phyloP scores from a whole-genome alignment of 2,329 filamentous ascomycete species.

The Monilinia fructicola region DNA sequence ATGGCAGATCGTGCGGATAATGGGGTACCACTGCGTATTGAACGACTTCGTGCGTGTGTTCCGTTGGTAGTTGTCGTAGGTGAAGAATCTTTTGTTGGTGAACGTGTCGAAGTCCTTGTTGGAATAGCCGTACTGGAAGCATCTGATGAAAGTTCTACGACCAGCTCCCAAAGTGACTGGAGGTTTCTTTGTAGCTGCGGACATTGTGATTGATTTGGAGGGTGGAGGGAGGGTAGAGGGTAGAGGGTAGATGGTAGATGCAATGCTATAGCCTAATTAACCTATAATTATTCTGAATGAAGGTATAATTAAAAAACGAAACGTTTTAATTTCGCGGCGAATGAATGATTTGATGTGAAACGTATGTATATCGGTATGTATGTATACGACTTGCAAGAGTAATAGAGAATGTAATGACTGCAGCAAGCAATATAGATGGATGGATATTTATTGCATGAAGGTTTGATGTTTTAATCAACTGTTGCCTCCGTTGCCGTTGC shows the following conservation, averaged over 20 bases:
- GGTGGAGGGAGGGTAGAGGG: background rate
- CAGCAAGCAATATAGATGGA: background rate
- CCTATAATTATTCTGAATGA: too few relatives aligned
- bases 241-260: too few relatives aligned
- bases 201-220: conserved; percentile 40
- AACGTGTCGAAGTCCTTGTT: conserved; percentile 32
- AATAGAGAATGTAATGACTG: background rate
- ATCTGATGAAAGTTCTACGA: conserved; percentile 38
- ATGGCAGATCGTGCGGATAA: conserved; percentile 73
- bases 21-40: conserved; percentile 62
- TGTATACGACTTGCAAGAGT: background rate
- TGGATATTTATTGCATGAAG: conserved; percentile 8
- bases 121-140: conserved; percentile 25
- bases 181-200: conserved; percentile 47
- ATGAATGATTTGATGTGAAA: conserved; percentile 10
- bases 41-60: conserved; percentile 58
- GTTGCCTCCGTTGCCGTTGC: background rate
- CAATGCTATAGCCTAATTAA: too few relatives aligned
- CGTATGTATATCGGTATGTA: background rate
- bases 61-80: conserved; percentile 35
- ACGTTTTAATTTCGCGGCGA: background rate
- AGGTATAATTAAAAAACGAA: background rate
- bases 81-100: conserved; percentile 35
- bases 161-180: conserved; percentile 30
- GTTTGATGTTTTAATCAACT: background rate